phyloP scores from a whole-genome alignment of 345 rosid genomes.

The Eucalyptus sp. region DNA sequence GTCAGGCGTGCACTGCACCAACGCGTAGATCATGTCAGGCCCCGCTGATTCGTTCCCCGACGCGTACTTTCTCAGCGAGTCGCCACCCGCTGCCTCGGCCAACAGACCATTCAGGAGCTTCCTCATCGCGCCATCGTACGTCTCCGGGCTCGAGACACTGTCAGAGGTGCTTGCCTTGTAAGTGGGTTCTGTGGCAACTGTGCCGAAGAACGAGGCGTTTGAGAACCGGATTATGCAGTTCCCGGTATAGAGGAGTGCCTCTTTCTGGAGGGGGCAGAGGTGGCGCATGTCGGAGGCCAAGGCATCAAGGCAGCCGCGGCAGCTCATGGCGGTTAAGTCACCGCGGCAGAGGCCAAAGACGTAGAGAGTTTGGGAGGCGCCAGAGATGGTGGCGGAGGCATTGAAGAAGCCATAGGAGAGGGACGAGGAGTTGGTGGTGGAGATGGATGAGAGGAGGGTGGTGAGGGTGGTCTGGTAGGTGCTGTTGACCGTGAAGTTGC shows the following conservation, averaged over 20 bases:
- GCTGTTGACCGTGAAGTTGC: neutral
- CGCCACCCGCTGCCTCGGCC: accelerated
- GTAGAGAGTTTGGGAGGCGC: neutral
- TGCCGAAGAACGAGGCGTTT: neutral
- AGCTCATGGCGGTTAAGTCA: neutral
- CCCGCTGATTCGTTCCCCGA: neutral
- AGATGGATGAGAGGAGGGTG: neutral
- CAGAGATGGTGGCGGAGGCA: neutral
- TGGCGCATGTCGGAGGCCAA: neutral
- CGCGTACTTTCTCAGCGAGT: neutral
- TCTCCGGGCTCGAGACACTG: accelerated
- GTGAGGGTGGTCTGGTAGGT: neutral
- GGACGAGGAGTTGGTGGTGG: neutral
- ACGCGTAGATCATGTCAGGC: neutral
- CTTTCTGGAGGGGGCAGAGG: neutral
- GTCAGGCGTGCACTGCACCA: neutral
- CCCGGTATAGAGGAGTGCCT: neutral
- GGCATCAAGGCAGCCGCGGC: neutral
- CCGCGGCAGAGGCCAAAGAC: neutral
- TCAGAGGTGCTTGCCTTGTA: neutral
- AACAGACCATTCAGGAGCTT: neutral
- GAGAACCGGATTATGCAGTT: neutral
- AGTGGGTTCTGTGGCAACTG: accelerated
- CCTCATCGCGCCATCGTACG: accelerated
- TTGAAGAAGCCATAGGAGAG: neutral